Conservation (phyloP, 768 basidiomycete genomes). For the Phlebiopsis flavidoalba region DNA sequence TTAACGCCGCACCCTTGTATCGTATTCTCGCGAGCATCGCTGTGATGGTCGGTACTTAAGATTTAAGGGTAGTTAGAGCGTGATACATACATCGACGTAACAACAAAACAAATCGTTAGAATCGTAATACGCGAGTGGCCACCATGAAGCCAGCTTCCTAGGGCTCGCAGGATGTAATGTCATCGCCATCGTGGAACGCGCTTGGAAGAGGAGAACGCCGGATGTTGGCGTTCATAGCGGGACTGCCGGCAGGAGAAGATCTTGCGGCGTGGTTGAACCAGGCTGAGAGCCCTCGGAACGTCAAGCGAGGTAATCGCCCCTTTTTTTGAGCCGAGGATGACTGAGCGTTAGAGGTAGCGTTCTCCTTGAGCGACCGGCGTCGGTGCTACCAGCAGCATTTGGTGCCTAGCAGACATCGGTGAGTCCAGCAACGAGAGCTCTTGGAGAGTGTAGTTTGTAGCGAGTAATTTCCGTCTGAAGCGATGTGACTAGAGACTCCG, state of each 20-base stretch:
- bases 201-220: conserved; percentile 62
- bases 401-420: background rate
- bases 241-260: conserved; percentile 93
- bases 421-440: background rate
- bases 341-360: background rate
- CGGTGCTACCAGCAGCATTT: background rate
- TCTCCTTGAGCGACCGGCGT: background rate
- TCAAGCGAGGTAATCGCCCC: background rate
- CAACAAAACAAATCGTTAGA: background rate
- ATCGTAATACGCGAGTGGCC: background rate
- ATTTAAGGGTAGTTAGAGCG: background rate
- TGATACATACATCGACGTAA: background rate
- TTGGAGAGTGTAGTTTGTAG: background rate
- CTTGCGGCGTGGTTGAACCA: conserved; percentile 97
- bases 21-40: background rate
- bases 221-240: conserved; percentile 70
- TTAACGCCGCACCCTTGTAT: background rate
- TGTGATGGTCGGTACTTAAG: background rate
- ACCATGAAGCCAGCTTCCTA: background rate
- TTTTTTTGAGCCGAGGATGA: background rate
- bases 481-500: conserved; percentile 77
- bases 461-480: conserved; percentile 62
- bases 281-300: conserved; percentile 45
- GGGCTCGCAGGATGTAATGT: background rate
- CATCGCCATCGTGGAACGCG: background rate